Base-by-base conservation (phyloP, 169 alveolate genomes). In the Plasmodium inui region DNA sequence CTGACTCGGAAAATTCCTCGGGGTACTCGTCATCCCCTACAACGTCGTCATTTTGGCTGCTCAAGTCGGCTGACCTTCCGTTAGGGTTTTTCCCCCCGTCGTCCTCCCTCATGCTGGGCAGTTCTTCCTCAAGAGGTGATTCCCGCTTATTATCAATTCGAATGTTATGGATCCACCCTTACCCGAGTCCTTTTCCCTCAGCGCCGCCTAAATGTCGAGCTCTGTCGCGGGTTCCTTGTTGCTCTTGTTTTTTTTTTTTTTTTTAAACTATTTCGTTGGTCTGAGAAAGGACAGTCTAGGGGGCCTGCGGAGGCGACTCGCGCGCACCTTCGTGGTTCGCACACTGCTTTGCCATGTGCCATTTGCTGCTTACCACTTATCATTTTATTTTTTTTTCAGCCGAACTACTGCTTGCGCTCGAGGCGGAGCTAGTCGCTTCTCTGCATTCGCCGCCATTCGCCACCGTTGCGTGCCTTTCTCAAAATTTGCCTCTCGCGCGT, bases 1-100 rank as follows among this genome's bases (percentile, higher is more conserved):
- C 37, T 10, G 32, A 78, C n/a, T 73, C 93, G 26, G 93, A 85
- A 85, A 85, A 85, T 26, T 85, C 93, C 19, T 85, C 85, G 10
- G 79, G 85, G 73, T 85, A 85, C 26, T 85, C 93, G 19, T 76
- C 85, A 50, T 85, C 93, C 44, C 93, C 93, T 3, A 85, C 93
- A 12, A 85, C 86, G 55, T 85, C 76, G 2, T 85, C 93, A 26
- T 32, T 50, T 30, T 84, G 46, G 83, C 30, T 19, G 41, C 34
- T 12, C n/a, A n/a, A 50, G 8, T 67, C 37, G 17, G n/a, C n/a
- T 67, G 37, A 9, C 76, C 14, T 4, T 67, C 37, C 61, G 22
- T 22, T 67, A 8, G 39, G 32, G 7, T 67, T 10, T 22, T 67
- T n/a, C 34, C 37, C 37, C 14, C 10, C 32, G 41, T 19, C 76